A percentile compares a stretch with the other conserved stretches of the same genome.
Evolutionary conservation across 2,329 filamentous ascomycete genomes (phyloP).

Genomic region (Colletotrichum musae): DNA sequence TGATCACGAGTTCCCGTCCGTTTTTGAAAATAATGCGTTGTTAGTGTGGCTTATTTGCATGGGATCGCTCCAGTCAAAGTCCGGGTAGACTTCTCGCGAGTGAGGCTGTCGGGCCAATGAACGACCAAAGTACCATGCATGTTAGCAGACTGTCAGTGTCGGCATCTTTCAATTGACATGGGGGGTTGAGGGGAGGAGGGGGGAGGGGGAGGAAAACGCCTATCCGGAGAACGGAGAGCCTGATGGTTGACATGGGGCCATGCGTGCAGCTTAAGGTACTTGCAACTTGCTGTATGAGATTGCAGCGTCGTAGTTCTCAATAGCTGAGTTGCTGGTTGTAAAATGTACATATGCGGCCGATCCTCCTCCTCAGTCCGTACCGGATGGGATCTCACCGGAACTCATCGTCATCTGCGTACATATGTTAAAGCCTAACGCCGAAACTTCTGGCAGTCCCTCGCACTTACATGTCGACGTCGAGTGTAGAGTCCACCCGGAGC

Average conservation of each 20-base stretch:
- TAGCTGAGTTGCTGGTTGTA: too few species aligned
- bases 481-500: too few species aligned
- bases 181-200: background rate
- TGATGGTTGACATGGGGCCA: background rate
- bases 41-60: conserved; percentile 1
- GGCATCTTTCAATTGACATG: background rate
- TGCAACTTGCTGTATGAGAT: background rate
- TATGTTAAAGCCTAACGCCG: too few species aligned
- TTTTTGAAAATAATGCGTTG: background rate
- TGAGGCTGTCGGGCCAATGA: conserved; percentile 6
- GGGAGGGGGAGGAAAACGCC: background rate
- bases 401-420: too few species aligned
- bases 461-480: too few species aligned
- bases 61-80: background rate
- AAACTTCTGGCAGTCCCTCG: too few species aligned
- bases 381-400: too few species aligned
- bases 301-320: background rate
- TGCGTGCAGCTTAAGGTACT: background rate
- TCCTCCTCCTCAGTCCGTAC: too few species aligned
- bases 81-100: background rate
- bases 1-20: background rate
- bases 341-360: too few species aligned
- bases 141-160: background rate
- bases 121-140: background rate
- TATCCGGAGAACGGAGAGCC: conserved; percentile 1